phyloP scores from a whole-genome alignment of 1,284 basidiomycete species.

The Marasmius fiardii region DNA sequence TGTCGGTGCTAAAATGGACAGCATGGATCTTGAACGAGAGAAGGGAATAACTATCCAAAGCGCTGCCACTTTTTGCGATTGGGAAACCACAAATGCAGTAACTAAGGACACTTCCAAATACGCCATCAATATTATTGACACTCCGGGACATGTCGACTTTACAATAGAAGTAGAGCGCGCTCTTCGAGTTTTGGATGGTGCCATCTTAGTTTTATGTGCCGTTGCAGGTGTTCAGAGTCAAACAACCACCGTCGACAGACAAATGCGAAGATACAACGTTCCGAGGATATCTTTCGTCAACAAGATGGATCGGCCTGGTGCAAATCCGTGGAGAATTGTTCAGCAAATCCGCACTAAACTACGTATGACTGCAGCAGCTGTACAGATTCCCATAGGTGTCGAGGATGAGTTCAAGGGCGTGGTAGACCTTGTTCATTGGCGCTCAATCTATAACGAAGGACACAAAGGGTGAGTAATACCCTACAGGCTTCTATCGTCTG shows the following conservation, averaged over 20 bases:
- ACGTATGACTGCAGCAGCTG: constrained; percentile 90
- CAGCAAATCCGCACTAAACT: constrained; percentile 92
- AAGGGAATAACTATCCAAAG: constrained; percentile 99
- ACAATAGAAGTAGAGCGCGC: constrained; percentile 99
- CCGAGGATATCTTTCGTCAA: constrained; percentile 97
- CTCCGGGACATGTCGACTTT: constrained; percentile 96
- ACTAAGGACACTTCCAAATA: constrained; percentile 77
- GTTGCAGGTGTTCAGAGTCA: constrained; percentile 98
- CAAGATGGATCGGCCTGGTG: constrained; percentile 99
- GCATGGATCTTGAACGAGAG: constrained; percentile 98
- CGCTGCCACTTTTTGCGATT: constrained; percentile 98
- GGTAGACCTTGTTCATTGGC: constrained; percentile 94
- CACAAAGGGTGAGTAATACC: constrained; percentile 77
- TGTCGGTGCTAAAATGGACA: constrained; percentile 99
- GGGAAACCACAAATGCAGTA: constrained; percentile 73
- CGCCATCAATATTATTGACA: constrained; percentile 98
- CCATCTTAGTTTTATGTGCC: constrained; percentile 94
- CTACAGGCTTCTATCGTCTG: not conserved
- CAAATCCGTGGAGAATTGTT: constrained; percentile 96
- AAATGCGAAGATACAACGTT: constrained; percentile 97
- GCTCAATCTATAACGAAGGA: constrained; percentile 93
- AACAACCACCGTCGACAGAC: constrained; percentile 98
- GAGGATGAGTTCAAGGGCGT: constrained; percentile 90
- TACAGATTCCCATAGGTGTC: constrained; percentile 93
- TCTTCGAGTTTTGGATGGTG: constrained; percentile 94